Base-by-base conservation (phyloP, 2,329 filamentous ascomycete species). In the Lasiodiplodia citricola region DNA sequence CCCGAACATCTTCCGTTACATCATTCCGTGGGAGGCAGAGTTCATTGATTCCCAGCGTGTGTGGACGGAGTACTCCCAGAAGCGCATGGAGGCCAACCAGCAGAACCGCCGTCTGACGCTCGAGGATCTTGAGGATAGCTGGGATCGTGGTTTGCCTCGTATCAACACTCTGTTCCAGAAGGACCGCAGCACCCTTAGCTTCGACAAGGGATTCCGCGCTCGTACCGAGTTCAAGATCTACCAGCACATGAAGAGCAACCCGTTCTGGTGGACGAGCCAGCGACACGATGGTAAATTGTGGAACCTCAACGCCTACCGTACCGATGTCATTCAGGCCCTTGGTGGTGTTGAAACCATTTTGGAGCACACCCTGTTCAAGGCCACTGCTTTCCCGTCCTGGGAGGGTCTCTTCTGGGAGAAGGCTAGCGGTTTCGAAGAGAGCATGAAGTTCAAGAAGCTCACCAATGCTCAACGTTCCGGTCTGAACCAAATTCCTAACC, bases 151-250 rank as follows among this genome's bases (percentile, higher is more conserved):
- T 84, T 86, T 99, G 65, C 96, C 96, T 21, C 92, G 96, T 83
- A 99, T 99, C 83, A 99, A 99, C 79, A 99, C 96, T 0, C 86
- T 99, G 2, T 99, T 99, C 89, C 96, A 99, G 79, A 99, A 99
- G 80, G 96, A 99, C 75, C 88, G 96, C 75, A 97, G 94, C 79
- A 99, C 96, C 0, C 87, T 99, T 71, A 97, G 93, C 76, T 99
- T 99, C 76, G 96, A 99, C 84, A 99, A 99, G 83, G 96, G 96
- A 67, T 99, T 98, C 90, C 91, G 96, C 73, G 90, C 94, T 16
- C 88, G 96, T 66, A 93, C 95, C 13, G 96, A 99, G 79, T 99
- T 99, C 85, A 99, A 99, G 85, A 90, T 96, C 37, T 99, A 98
- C 78, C 95, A 98, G 80, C 86, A 98, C 70, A 98, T 99, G 95